phyloP scores from a whole-genome alignment of 2,329 filamentous ascomycete genomes.

The Fusarium sp. region DNA sequence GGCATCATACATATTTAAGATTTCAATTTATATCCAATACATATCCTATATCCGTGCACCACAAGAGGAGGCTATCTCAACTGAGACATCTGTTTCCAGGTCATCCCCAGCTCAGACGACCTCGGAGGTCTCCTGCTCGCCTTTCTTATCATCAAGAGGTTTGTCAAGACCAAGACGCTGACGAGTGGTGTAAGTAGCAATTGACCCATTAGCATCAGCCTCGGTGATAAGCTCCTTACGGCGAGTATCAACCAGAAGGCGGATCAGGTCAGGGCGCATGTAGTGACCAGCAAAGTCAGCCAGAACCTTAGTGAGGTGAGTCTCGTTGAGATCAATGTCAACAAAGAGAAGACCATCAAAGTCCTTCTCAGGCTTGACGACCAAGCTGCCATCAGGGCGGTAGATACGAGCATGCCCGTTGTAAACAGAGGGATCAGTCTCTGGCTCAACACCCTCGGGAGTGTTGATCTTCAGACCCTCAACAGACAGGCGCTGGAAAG shows the following conservation, averaged over 20 bases:
- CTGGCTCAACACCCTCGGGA: conserved; percentile 39
- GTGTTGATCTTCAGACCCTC: conserved; percentile 40
- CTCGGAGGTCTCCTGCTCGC: conserved; percentile 2
- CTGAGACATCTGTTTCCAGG: neutral
- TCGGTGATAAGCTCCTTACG: conserved; percentile 37
- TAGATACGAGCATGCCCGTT: conserved; percentile 42
- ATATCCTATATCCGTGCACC: neutral
- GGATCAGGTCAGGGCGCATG: conserved; percentile 53
- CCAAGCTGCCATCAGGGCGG: conserved; percentile 38
- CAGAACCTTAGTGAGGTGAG: conserved; percentile 39
- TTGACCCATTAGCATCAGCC: conserved; percentile 1
- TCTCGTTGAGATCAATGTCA: conserved; percentile 57
- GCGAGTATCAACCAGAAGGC: conserved; percentile 45
- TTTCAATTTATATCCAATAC: neutral
- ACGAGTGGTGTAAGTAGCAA: conserved; percentile 26
- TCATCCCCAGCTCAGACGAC: fast-evolving
- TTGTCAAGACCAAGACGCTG: conserved; percentile 32
- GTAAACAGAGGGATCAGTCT: conserved; percentile 36
- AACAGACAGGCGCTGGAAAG: conserved; percentile 38
- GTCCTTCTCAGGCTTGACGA: conserved; percentile 40
- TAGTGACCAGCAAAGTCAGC: conserved; percentile 51
- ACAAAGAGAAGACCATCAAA: conserved; percentile 61
- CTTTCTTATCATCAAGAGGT: conserved; percentile 30
- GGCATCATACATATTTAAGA: fast-evolving
- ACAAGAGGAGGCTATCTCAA: fast-evolving